Base-by-base conservation (phyloP, 495 filamentous ascomycete species). In the Penicillium canescens region DNA sequence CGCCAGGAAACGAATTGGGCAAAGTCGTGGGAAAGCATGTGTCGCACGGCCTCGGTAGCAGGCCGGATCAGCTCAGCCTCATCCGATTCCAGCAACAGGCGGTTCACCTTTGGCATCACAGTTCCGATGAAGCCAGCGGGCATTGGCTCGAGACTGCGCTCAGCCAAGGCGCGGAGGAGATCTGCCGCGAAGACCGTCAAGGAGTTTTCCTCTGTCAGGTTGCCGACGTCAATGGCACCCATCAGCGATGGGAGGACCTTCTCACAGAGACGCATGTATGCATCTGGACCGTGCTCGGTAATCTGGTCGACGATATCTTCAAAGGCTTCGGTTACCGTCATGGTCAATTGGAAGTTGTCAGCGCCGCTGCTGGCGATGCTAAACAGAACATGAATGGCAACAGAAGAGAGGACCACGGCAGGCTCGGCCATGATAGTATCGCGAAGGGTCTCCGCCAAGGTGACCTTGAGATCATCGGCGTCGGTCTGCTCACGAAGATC, bases 211-310 rank as follows among this genome's bases (percentile, higher is more conserved):
- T 90, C 82, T 7, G 91, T 96, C 49, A 96, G 70, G 43, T 85
- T 84, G 10, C 89, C 92, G 35, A 96, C 83, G 67, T 96, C 92
- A 62, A 98, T 91, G 20, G 91, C 91, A 18, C 88, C 90, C 7
- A 83, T 96, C 41, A 98, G 69, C 1, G 90, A 90, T 20, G 94
- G 94, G 12, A 97, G 69, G 12, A 96, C 89, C 70, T 92, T 95
- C 38, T 83, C 79, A 62, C 93, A 96, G 3, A 98, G 81, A n/a
- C 81, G 82, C 20, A 83, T 77, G 68, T 93, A 98, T 10, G 83
- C 68, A 21, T 89, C 85, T n/a, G 66, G 71, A 14, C 86, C 82
- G 16, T 79, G 71, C 12, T 86, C 80, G 6, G 84, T 68, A 56
- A 96, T 81, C 4, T 80, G 79, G 26, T 81, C 79, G 0, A 87